Evolutionary conservation across 257 asterid genomes (phyloP).

Genomic region (Scutellaria minor): DNA sequence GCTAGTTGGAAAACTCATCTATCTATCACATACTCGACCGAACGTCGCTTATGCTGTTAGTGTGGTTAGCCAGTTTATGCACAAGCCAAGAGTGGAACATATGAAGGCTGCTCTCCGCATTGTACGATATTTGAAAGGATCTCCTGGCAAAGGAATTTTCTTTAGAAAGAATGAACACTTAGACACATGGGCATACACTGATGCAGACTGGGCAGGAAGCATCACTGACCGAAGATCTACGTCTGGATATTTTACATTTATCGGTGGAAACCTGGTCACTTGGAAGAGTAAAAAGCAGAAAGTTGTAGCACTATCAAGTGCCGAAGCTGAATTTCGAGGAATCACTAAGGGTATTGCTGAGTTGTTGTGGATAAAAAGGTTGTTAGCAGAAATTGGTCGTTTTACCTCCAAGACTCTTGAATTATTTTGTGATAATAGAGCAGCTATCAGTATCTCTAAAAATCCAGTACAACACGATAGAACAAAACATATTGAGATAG

Average conservation of each 20-base stretch:
- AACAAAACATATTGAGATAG: too few relatives aligned
- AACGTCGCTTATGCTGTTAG: neutral
- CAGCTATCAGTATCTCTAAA: neutral
- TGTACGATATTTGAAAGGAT: neutral
- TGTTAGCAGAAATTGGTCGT: neutral
- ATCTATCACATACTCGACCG: too few relatives aligned
- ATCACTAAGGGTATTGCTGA: neutral
- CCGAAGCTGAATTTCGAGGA: neutral
- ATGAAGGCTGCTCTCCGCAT: neutral
- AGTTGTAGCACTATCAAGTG: neutral
- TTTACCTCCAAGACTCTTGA: too few relatives aligned
- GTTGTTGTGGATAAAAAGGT: neutral
- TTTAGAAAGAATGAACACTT: neutral
- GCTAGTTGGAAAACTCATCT: too few relatives aligned
- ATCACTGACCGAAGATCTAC: neutral
- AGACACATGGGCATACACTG: neutral
- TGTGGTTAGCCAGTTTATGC: neutral
- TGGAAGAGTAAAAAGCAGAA: neutral
- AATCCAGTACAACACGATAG: too few relatives aligned
- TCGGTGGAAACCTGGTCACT: neutral
- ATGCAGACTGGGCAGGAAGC: neutral
- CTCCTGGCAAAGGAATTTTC: neutral
- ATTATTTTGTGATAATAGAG: neutral
- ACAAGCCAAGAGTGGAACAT: neutral
- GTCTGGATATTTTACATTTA: neutral